phyloP scores from a whole-genome alignment of 1,139 yeast genomes.

The Pichia sp. region DNA sequence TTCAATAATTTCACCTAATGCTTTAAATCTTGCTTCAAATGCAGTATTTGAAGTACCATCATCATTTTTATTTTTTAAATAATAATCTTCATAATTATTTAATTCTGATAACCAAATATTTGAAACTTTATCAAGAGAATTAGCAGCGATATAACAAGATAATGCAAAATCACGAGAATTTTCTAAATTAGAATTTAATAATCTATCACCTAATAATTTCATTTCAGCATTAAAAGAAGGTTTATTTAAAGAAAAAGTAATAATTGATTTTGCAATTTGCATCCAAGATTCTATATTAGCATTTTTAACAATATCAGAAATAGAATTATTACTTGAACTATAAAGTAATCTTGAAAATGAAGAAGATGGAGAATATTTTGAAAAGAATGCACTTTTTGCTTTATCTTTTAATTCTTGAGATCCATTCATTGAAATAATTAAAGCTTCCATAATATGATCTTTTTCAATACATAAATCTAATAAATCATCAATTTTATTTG shows the following conservation, averaged over 20 bases:
- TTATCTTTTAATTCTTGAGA: slow-evolving; percentile 55
- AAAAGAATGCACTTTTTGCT: slow-evolving; percentile 68
- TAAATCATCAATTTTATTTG: slow-evolving; percentile 63
- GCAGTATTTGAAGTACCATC: slow-evolving; percentile 43
- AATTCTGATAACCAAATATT: slow-evolving; percentile 80
- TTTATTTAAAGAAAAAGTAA: slow-evolving; percentile 47
- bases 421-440: slow-evolving; percentile 71
- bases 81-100: slow-evolving; percentile 48
- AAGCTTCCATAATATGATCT: slow-evolving; percentile 68
- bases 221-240: slow-evolving; percentile 50
- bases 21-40: slow-evolving; percentile 79
- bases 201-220: slow-evolving; percentile 68
- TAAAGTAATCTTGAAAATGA: slow-evolving; percentile 67
- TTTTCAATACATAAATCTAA: slow-evolving; percentile 60
- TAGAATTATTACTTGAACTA: slow-evolving; percentile 53
- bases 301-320: slow-evolving; percentile 70
- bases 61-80: slow-evolving; percentile 31
- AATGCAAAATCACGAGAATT: slow-evolving; percentile 64
- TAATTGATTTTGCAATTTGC: slow-evolving; percentile 65
- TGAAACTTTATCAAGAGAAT: slow-evolving; percentile 73
- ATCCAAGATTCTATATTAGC: slow-evolving; percentile 79
- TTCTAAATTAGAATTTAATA: slow-evolving; percentile 36
- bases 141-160: slow-evolving; percentile 73
- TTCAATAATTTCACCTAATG: slow-evolving; percentile 76
- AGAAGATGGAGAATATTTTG: slow-evolving; percentile 47